Percentiles rank a stretch among this genome's conserved stretches.
phyloP scores from a whole-genome alignment of 805 yeast genomes.

The Saccharomycopsis sp. region DNA sequence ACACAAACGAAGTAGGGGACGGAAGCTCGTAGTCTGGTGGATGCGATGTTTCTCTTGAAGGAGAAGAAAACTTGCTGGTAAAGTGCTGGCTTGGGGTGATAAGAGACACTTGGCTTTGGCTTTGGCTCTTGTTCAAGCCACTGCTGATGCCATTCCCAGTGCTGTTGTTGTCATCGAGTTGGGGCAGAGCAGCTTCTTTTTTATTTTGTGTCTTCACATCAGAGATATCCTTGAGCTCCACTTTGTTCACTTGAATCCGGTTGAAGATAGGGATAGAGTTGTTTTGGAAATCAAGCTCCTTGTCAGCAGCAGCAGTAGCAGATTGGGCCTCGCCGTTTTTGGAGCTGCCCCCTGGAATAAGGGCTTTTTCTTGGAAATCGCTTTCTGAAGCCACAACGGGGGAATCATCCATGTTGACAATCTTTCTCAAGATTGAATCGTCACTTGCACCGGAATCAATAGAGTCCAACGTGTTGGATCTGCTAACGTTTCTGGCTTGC shows the following conservation, averaged over 20 bases:
- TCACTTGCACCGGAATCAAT: slow-evolving; percentile 9
- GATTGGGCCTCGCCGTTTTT: no score
- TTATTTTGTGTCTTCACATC: no score
- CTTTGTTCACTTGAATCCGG: slow-evolving; percentile 18
- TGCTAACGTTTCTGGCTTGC: background rate
- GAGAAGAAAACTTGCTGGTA: background rate
- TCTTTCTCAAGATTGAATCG: slow-evolving; percentile 13
- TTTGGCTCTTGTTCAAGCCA: no score
- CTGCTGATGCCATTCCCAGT: no score
- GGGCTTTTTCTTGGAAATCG: no score
- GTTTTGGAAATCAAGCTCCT: background rate
- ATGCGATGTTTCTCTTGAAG: background rate
- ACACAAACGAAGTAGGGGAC: slow-evolving; percentile 9
- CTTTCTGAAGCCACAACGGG: no score
- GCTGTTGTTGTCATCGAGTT: no score
- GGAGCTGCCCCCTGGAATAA: no score
- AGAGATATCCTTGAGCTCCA: slow-evolving; percentile 17
- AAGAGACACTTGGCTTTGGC: no score
- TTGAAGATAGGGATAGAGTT: slow-evolving; percentile 9
- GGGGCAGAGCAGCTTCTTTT: no score
- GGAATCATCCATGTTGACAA: slow-evolving; percentile 16
- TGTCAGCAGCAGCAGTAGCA: background rate
- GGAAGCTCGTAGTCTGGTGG: slow-evolving; percentile 15
- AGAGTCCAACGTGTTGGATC: slow-evolving; percentile 13
- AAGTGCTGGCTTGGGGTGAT: no score